phyloP scores from a whole-genome alignment of 148 eudicot genomes.

The Fagopyrum tataricum region DNA sequence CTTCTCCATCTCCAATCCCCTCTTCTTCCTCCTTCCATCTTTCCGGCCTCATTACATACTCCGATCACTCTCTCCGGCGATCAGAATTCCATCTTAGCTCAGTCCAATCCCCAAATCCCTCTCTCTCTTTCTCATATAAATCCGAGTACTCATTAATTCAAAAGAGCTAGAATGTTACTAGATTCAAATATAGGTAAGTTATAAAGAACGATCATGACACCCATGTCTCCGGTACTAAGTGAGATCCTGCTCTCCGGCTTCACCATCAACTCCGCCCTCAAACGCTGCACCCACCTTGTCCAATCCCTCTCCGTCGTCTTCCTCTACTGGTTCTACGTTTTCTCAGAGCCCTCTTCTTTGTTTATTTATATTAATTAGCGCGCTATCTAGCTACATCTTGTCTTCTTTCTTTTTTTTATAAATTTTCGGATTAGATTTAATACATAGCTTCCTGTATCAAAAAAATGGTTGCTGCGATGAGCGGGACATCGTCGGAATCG shows the following conservation, averaged over 20 bases:
- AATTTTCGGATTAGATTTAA: not conserved
- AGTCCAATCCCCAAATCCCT: no score
- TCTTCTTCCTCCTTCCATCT: no score
- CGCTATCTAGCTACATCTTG: not conserved
- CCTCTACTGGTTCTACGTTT: slow-evolving; percentile 85
- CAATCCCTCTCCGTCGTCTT: slow-evolving; percentile 71
- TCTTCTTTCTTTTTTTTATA: not conserved
- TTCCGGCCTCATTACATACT: no score
- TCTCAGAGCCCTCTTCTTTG: slow-evolving; percentile 32
- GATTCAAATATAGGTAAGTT: no score
- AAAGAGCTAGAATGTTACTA: no score
- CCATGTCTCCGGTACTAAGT: slow-evolving; percentile 64
- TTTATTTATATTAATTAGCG: not conserved
- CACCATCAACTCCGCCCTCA: slow-evolving; percentile 50
- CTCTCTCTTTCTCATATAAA: no score
- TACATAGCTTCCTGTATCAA: not conserved
- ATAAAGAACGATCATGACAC: no score
- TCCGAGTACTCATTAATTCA: no score
- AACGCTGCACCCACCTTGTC: slow-evolving; percentile 59
- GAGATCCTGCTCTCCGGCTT: slow-evolving; percentile 73
- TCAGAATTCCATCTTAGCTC: no score
- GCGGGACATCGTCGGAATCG: slow-evolving; percentile 25
- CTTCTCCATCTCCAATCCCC: no score
- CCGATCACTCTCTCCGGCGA: no score
- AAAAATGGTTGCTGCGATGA: slow-evolving; percentile 23